Base-by-base conservation (phyloP, 306 rosid genomes). In the Alnus rubra region DNA sequence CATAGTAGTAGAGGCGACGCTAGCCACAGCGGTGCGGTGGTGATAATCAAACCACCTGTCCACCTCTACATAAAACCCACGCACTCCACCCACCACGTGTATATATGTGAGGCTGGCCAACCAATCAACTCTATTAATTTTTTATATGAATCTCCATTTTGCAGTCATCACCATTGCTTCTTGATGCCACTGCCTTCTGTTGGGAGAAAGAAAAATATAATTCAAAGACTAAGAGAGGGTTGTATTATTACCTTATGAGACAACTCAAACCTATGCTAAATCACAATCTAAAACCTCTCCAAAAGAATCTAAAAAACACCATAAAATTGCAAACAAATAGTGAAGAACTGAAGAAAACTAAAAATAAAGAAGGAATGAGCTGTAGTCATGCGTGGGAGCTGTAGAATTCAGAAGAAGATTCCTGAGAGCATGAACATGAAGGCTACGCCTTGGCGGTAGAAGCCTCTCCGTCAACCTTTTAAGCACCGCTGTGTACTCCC, bases 291-390 rank as follows among this genome's bases (percentile, higher is more conserved):
- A 23, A 23, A 23, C 28, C 28, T 23, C 28, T 23, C 28, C 28
- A 23, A 23, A 23, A 23, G 28, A 23, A 23, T 23, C 28, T 23
- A 23, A 9, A 10, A 60, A 65, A 10, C 5, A 59, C 28, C 9
- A 35, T 10, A 35, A 19, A 8, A 9, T 28, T 59, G 37, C 65
- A 68, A 37, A 5, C 16, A 37, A 14, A 4, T 42, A 42, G 28
- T 23, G 28, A 23, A 23, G 28, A 23, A 23, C 28, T 23, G 28
- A 23, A 23, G 28, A 23, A 23, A 23, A 48, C 56, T 60, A 92
- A 67, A 90, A 92, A 44, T 88, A 87, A 14, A 92, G 82, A 69
- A 88, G 42, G 73, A 92, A 92, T 53, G 87, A 82, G 8, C 45
- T 42, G 85, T 89, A 11, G 30, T 82, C 88, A 10, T 80, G 73